Conservation (phyloP, 2,329 filamentous ascomycete species). For the Aspergillus tubingensis region DNA sequence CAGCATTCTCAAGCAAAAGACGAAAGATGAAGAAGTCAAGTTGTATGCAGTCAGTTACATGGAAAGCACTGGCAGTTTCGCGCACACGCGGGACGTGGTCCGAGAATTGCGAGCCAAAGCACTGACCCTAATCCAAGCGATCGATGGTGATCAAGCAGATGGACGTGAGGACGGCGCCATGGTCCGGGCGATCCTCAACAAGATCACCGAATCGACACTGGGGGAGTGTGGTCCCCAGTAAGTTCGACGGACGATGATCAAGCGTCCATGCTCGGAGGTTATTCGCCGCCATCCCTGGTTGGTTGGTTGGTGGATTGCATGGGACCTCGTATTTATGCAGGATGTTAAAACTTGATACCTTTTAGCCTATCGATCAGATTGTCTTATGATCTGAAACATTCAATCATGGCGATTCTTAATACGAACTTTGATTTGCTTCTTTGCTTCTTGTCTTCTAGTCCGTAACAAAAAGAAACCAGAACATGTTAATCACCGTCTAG, state of each 20-base stretch:
- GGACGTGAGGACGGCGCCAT: conserved; percentile 58
- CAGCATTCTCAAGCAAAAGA: conserved; percentile 91
- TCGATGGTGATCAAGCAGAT: conserved; percentile 52
- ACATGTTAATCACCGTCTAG: conserved; percentile 2
- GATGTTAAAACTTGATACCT: not conserved
- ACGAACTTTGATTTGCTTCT: not conserved
- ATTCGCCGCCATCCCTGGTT: not conserved
- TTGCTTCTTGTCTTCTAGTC: not conserved
- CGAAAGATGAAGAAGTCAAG: conserved; percentile 83
- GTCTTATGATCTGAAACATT: not conserved
- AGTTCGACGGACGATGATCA: not conserved
- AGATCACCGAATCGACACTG: conserved; percentile 55
- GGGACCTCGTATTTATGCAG: not conserved
- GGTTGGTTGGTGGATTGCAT: conserved; percentile 1
- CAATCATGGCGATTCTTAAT: not conserved
- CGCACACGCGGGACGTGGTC: conserved; percentile 74
- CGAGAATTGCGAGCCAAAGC: conserved; percentile 65
- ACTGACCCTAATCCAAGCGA: conserved; percentile 61
- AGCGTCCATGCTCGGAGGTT: not conserved
- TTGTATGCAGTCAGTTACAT: conserved; percentile 88
- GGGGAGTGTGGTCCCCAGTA: conserved; percentile 21
- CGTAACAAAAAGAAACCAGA: conserved; percentile 2
- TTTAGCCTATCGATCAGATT: not conserved
- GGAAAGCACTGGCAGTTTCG: conserved; percentile 85
- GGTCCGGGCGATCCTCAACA: conserved; percentile 69